phyloP scores from a whole-genome alignment of 2,329 filamentous ascomycete genomes.

The Sclerotinia borealis region DNA sequence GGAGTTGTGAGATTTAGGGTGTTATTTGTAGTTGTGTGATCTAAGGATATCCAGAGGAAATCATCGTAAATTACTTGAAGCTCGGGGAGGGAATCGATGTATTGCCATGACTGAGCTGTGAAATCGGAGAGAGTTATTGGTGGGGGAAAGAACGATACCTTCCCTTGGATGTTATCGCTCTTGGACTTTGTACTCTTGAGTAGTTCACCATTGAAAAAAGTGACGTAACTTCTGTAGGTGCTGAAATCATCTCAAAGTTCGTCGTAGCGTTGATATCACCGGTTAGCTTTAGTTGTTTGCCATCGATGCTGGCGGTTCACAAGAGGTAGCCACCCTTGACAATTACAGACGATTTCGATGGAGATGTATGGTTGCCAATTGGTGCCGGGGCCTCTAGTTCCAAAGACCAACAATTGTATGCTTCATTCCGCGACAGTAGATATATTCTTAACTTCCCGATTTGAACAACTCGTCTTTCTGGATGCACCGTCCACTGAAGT shows the following conservation, averaged over 20 bases:
- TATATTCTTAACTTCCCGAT: conserved; percentile 31
- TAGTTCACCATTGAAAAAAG: conserved; percentile 21
- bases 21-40: conserved; percentile 17
- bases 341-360: conserved; percentile 39
- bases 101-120: conserved; percentile 58
- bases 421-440: conserved; percentile 50
- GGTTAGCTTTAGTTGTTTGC: conserved; percentile 49
- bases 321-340: conserved; percentile 57
- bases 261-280: conserved; percentile 64
- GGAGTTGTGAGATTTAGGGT: conserved; percentile 45
- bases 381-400: conserved; percentile 2
- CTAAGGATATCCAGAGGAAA: conserved; percentile 54
- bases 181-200: conserved; percentile 41
- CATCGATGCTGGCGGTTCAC: conserved; percentile 49
- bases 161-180: conserved; percentile 39
- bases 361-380: conserved; percentile 8
- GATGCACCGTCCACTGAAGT: conserved; percentile 45
- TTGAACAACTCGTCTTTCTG: conserved; percentile 42
- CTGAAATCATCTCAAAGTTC: conserved; percentile 51
- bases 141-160: conserved; percentile 44
- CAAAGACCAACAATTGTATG: conserved; percentile 59
- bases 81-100: conserved; percentile 65
- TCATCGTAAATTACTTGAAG: conserved; percentile 57
- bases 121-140: conserved; percentile 45
- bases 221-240: conserved; percentile 38